These are phyloP conservation scores for Salvia sclarea DNA, from an alignment of 305 asterid species.

Conservation along the genomic window DNA sequence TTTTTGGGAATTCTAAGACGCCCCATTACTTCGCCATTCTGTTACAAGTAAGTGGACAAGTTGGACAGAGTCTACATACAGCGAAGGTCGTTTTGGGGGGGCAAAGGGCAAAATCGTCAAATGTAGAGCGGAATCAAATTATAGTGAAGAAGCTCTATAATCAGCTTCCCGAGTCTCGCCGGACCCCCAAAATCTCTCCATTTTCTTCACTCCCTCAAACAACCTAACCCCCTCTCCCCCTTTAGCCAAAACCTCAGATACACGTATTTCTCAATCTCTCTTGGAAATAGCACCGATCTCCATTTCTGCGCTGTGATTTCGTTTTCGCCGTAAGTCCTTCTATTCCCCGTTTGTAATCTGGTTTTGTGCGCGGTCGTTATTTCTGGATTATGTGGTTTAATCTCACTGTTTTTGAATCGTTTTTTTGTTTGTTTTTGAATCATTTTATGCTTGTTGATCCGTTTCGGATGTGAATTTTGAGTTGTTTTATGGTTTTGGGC, in stretches of 20 bases:
- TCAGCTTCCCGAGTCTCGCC: constrained; percentile 31
- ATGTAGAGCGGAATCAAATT: constrained; percentile 17
- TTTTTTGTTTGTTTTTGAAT: not conserved
- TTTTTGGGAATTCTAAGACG: not conserved
- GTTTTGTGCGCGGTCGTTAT: not conserved
- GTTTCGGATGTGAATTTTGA: constrained; percentile 11
- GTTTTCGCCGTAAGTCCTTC: constrained; percentile 30
- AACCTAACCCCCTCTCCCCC: not conserved
- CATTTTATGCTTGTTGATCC: not conserved
- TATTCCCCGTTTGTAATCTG: not conserved
- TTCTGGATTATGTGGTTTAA: constrained; percentile 15
- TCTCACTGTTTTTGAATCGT: constrained; percentile 11
- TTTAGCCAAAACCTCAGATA: constrained; percentile 18
- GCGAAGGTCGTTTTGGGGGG: not conserved
- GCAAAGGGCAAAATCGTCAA: constrained; percentile 33
- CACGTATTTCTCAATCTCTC: constrained; percentile 15
- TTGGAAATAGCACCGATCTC: constrained; percentile 31
- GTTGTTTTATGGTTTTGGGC: not conserved
- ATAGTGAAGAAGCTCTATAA: constrained; percentile 20
- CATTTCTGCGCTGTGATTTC: constrained; percentile 29
- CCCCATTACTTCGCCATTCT: not conserved
- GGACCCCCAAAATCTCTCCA: constrained; percentile 33
- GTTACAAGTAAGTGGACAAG: not conserved
- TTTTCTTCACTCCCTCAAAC: not conserved
- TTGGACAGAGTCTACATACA: not conserved